Conservation (phyloP, 1,284 basidiomycete species). For the Trametes sp. region DNA sequence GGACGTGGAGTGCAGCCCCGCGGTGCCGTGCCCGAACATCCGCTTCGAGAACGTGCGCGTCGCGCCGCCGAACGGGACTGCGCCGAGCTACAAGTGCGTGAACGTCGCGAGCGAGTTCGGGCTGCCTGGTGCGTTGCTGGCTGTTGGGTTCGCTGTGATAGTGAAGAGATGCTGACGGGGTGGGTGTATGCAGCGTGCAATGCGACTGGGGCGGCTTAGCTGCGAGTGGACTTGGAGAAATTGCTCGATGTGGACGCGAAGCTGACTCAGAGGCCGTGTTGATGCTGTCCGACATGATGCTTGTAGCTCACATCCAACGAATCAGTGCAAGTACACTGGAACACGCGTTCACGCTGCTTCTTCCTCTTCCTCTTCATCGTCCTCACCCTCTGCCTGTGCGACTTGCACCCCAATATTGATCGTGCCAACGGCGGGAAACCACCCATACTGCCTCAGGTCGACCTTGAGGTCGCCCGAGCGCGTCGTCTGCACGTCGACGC, state of each 20-base stretch:
- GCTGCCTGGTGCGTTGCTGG: constrained; percentile 43
- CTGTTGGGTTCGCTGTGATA: too few relatives aligned
- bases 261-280: too few relatives aligned
- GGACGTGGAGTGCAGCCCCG: constrained; percentile 59
- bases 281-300: too few relatives aligned
- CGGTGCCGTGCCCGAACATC: constrained; percentile 56
- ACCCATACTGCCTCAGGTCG: constrained; percentile 58
- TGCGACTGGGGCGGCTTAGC: constrained; percentile 10
- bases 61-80: constrained; percentile 45
- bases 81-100: constrained; percentile 51
- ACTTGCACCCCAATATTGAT: constrained; percentile 31
- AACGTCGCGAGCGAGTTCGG: constrained; percentile 56
- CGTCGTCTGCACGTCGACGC: constrained; percentile 65
- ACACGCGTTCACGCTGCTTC: background rate
- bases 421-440: constrained; percentile 58
- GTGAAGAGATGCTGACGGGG: background rate
- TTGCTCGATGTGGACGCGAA: too few relatives aligned
- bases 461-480: constrained; percentile 58
- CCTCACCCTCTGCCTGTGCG: background rate
- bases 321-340: too few relatives aligned
- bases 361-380: background rate
- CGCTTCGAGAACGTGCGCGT: constrained; percentile 54
- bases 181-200: constrained; percentile 15
- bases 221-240: too few relatives aligned
- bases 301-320: too few relatives aligned